phyloP scores from a whole-genome alignment of 2,329 filamentous ascomycete species.

The Fusarium begoniae region DNA sequence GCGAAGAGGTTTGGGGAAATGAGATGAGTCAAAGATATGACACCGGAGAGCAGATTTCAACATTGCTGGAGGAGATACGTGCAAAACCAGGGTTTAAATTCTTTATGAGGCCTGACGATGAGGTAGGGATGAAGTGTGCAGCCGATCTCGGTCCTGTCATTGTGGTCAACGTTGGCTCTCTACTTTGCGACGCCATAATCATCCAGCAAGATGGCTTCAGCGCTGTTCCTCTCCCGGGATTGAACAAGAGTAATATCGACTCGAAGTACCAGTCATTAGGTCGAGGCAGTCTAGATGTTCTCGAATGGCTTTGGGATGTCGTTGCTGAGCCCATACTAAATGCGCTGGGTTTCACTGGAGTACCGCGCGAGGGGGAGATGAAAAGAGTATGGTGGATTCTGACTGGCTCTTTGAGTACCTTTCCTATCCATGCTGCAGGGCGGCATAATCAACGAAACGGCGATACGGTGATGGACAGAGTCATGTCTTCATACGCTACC shows the following conservation, averaged over 20 bases:
- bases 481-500: not conserved
- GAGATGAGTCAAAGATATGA: not conserved
- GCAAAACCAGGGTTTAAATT: not conserved
- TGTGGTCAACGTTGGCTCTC: not conserved
- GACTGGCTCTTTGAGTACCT: not conserved
- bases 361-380: not conserved
- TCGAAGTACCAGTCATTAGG: not conserved
- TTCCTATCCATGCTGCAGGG: not conserved
- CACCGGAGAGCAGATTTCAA: not conserved
- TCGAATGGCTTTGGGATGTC: not conserved
- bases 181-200: not conserved
- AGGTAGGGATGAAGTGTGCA: not conserved
- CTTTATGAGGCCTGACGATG: not conserved
- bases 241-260: not conserved
- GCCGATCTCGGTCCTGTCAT: not conserved
- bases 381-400: not conserved
- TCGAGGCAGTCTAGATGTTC: not conserved
- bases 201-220: not conserved
- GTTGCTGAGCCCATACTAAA: not conserved
- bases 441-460: not conserved
- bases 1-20: not conserved
- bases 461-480: not conserved
- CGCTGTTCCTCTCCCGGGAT: accelerated
- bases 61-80: not conserved
- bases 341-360: not conserved